Base-by-base conservation (phyloP, 2,329 filamentous ascomycete genomes). In the Dactylellina cionopaga region DNA sequence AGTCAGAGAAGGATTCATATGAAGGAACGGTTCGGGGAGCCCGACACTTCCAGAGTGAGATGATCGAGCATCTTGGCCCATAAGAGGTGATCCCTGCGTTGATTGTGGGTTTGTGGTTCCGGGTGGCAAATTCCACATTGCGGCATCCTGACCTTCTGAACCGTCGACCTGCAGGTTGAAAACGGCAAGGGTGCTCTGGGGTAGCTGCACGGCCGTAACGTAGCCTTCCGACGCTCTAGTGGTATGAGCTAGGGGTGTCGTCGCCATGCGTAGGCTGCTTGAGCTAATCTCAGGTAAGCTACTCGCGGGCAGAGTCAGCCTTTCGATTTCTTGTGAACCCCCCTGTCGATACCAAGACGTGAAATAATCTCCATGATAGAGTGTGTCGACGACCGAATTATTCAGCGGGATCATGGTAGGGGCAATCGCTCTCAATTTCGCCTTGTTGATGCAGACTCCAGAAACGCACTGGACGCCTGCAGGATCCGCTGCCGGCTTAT, bases 241-340 rank as follows among this genome's bases (percentile, higher is more conserved):
- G 10, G 58, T 64, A 4, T 64, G 56, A 35, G 58, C 68, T 10
- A 65, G 35, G 1, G 68, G 59, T 6, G 68, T 65, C 24, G 59
- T 72, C 33, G 68, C 68, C 52, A 72, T 56, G 3, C 68, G 68
- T 13, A 72, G 46, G 17, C 59, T 72, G 46, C 46, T 72, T 17
- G 68, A 72, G 39, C 68, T 72, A 65, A 72, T 64, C 33, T 72
- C 68, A 65, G 59, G 68, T 60, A 72, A 65, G 68, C 68, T 37
- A 4, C 44, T 72, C 59, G 68, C 68, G 68, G 68, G 68, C 13
- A 59, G 68, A 46, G 59, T 65, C 68, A 65, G 51, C 68, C 44
- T 64, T 65, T 72, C 68, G 59, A 72, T 60, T 37, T 72, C 68
- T 55, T 72, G 68, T 33, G 68, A 59, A n/a, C 68, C 68, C 19